Base-by-base conservation (phyloP, 768 basidiomycete species). In the Filobasidium floriforme region DNA sequence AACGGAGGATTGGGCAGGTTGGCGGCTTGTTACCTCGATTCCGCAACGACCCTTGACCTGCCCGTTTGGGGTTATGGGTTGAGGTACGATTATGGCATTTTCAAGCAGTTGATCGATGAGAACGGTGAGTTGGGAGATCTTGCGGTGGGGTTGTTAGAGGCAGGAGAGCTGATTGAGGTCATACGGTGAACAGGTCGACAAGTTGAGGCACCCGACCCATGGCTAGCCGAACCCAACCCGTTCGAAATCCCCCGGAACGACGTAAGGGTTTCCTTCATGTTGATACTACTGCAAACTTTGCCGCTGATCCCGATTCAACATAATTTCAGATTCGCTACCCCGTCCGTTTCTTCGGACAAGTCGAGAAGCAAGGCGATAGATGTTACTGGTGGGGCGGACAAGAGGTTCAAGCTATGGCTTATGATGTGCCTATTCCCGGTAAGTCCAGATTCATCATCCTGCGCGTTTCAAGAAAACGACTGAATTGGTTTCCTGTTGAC, bases 11-110 rank as follows among this genome's bases (percentile, higher is more conserved):
- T 97, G 10, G 94, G 96, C 0, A 89, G 94, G 37, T 85, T 99
- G 54, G 96, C 96, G 0, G 94, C 96, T 0, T 99, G 96, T 81
- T 99, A 97, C 76, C 85, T 96, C 61, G 67, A 73, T 72, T 72
- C 41, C 22, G 40, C 28, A 28, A 61, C 93, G 2, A 89, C 89
- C 10, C 87, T 90, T 74, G 88, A 93, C 78, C 83, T 97, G 4
- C 94, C 94, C 0, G 84, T 90, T 26, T 97, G 92, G 92, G 94
- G 94, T 54, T 97, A 97, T 73, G 92, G 92, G 51, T 79, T 96
- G 66, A 82, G 92, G 52, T 72, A 80, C 83, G 87, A 90, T 77
- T 93, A 92, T 73, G 92, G 92, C 63, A 96, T 98, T 81, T 98
- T 99, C 85, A 88, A 92, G 80, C 86, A 89, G 79, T 84, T 92